Evolutionary conservation across 441 rosid genomes (phyloP), one percentile per base, ranked within the genome.

Genomic region (Arabidopsis lyrata): DNA sequence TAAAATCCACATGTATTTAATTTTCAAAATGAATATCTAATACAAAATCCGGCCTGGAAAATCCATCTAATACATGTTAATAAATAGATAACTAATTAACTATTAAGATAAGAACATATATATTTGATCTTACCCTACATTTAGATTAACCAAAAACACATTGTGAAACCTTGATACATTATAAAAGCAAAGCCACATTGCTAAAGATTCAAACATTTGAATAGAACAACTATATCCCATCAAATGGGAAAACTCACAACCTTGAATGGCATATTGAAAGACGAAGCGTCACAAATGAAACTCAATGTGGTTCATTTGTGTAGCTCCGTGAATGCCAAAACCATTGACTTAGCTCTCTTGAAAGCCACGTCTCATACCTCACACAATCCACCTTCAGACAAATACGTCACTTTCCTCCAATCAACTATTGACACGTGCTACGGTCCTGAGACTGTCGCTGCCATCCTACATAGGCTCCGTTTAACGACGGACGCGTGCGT

Each of bases 341-440:
- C 44, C 65, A 73, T 73, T 36, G 24, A 66, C 15, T 11, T 38
- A 38, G 77, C 77, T 66, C 9, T 66, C 36, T 66, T 66, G 35
- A 74, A 74, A 66, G 77, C 77, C 77, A 74, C 77, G 27, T 12
- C 48, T 27, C 77, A 73, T 48, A 65, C 77, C 50, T 65, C 71
- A 29, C 24, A 73, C 14, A 14, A 65, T 0, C 72, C 77, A 65
- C 66, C 66, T 13, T 13, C 36, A 0, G 72, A 65, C 52, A 48
- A 65, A 38, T 65, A 65, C 16, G 72, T 73, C 15, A 57, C 32
- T 8, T 49, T 65, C 6, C 72, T 73, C 9, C 72, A 73, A 16
- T 55, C 66, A 5, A 65, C 66, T 12, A 14, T 48, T 2, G 52
- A 14, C 60, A 73, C 72, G 16, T n/a, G 42, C 65, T 73, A 73